These are phyloP conservation scores for Buxus sempervirens DNA, from an alignment of 164 flowering plant species.

Conservation along the genomic window DNA sequence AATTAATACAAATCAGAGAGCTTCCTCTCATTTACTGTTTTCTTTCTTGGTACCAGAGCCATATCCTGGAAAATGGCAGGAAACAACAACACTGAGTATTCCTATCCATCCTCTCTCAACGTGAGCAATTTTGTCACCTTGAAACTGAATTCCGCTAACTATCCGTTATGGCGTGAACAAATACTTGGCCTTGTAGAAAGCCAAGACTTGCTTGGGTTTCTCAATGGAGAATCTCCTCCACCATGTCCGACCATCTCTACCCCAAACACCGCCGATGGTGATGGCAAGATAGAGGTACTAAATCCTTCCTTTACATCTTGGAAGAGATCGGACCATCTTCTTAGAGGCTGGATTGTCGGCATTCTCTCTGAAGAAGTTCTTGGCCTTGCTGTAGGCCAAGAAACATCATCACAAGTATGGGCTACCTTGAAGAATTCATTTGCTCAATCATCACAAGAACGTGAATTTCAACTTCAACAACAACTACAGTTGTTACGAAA, in stretches of 20 bases:
- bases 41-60: too few species aligned
- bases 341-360: slow-evolving; percentile 6
- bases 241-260: background rate
- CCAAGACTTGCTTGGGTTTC: slow-evolving; percentile 8
- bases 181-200: slow-evolving; percentile 6
- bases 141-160: background rate
- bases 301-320: background rate
- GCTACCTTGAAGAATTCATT: background rate
- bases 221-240: background rate
- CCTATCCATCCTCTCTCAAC: background rate
- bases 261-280: too few species aligned
- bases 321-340: background rate
- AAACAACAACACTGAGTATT: too few species aligned
- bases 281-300: background rate
- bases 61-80: too few species aligned
- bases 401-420: background rate
- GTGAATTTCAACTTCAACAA: background rate
- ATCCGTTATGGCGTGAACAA: slow-evolving; percentile 8
- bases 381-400: background rate
- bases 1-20: too few species aligned
- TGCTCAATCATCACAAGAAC: slow-evolving; percentile 5
- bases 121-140: slow-evolving; percentile 7
- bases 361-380: background rate
- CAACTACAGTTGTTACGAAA: background rate
- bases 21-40: too few species aligned